phyloP scores from a whole-genome alignment of 202 grass and related monocot genomes.

The Panicum hallii region DNA sequence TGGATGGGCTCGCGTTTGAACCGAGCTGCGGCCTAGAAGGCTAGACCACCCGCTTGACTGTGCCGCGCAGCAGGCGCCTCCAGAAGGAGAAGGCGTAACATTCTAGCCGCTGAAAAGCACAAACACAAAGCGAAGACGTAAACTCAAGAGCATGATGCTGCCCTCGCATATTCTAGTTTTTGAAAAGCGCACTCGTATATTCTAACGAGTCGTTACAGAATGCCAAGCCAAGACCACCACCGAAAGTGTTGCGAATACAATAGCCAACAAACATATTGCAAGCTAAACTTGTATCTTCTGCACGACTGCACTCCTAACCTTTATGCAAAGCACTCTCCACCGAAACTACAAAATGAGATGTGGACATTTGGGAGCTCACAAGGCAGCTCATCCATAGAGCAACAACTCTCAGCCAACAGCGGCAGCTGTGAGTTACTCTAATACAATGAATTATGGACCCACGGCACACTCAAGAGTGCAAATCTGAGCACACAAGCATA shows the following conservation, averaged over 20 bases:
- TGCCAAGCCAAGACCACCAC: neutral
- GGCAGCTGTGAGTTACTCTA: neutral
- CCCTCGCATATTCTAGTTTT: too few relatives aligned
- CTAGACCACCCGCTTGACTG: neutral
- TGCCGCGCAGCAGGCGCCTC: neutral
- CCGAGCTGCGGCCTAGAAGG: too few relatives aligned
- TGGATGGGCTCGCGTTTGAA: neutral
- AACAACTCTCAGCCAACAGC: neutral
- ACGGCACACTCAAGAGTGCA: neutral
- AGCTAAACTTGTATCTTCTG: neutral
- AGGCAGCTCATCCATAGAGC: neutral
- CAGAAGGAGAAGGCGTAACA: neutral
- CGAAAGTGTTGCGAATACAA: neutral
- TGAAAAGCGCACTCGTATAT: too few relatives aligned
- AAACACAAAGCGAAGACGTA: neutral
- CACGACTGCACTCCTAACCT: neutral
- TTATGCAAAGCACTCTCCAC: neutral
- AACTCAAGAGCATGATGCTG: neutral
- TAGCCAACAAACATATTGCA: neutral
- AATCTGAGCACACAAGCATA: neutral
- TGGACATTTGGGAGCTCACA: neutral
- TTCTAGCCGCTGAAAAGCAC: accelerated
- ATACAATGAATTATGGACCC: neutral
- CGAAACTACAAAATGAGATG: neutral
- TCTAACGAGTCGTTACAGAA: too few relatives aligned